These are phyloP conservation scores for Cavenderia fasciculata DNA, from an alignment of 78 protist genomes.

Conservation along the genomic window DNA sequence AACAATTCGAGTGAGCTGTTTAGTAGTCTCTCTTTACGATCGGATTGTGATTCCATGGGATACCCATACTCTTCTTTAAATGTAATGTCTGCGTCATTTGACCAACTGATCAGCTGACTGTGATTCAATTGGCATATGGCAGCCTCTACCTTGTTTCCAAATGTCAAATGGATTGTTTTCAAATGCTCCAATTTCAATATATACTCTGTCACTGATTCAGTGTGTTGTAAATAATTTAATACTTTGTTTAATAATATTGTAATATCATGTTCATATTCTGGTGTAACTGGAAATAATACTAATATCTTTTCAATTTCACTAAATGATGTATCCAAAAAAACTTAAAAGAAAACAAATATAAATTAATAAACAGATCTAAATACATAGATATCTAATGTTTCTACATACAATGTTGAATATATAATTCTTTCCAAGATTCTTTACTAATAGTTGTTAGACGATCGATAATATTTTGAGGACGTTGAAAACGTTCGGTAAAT, in stretches of 20 bases:
- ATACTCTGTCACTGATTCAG: conserved; percentile 49
- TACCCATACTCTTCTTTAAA: conserved; percentile 50
- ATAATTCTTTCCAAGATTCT: conserved; percentile 68
- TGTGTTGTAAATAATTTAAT: conserved; percentile 51
- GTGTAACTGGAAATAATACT: conserved; percentile 52
- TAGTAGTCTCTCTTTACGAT: conserved; percentile 59
- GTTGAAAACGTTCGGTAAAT: conserved; percentile 21
- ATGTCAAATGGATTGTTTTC: conserved; percentile 44
- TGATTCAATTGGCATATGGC: conserved; percentile 46
- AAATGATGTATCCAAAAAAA: conserved; percentile 50
- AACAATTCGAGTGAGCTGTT: conserved; percentile 16
- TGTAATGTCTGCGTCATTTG: neutral
- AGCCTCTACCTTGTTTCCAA: conserved; percentile 65
- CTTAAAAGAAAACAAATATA: neutral
- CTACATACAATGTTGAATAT: conserved; percentile 59
- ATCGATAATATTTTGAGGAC: conserved; percentile 32
- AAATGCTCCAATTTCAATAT: conserved; percentile 48
- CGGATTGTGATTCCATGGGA: conserved; percentile 45
- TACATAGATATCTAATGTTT: neutral
- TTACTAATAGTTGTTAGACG: neutral
- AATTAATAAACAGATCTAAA: neutral
- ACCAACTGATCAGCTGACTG: conserved; percentile 52
- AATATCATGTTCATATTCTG: conserved; percentile 71
- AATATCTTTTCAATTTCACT: conserved; percentile 58
- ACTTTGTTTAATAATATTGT: conserved; percentile 44